Conservation (phyloP, 1,139 yeast species). For the Suhomyces bribrorum region DNA sequence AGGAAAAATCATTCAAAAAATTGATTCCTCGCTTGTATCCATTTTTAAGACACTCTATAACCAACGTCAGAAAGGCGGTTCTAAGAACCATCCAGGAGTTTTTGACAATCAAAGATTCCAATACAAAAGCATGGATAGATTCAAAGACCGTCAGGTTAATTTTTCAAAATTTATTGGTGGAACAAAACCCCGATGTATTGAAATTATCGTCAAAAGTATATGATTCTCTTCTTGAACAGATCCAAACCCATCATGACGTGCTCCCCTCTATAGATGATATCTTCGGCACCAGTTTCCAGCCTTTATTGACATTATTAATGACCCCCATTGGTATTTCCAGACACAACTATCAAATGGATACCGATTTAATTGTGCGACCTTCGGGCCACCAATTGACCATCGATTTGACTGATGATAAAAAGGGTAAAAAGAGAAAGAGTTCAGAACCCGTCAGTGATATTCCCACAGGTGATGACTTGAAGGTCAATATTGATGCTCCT, state of each 20-base stretch:
- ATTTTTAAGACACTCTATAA: conserved; percentile 88
- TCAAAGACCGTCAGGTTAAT: conserved; percentile 70
- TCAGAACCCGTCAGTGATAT: conserved; percentile 36
- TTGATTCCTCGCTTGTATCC: conserved; percentile 93
- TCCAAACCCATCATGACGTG: conserved; percentile 26
- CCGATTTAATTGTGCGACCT: conserved; percentile 72
- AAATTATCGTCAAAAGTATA: conserved; percentile 66
- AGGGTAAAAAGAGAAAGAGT: conserved; percentile 41
- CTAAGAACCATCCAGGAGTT: conserved; percentile 80
- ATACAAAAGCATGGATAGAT: conserved; percentile 76
- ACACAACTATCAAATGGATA: conserved; percentile 82
- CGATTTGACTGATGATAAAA: conserved; percentile 26
- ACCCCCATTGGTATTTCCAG: conserved; percentile 96
- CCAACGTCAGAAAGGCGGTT: conserved; percentile 89
- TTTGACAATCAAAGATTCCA: conserved; percentile 63
- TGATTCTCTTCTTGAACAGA: conserved; percentile 53
- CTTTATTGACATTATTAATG: conserved; percentile 71
- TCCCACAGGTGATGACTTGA: conserved; percentile 56
- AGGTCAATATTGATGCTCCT: conserved; percentile 89
- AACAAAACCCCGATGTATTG: conserved; percentile 78
- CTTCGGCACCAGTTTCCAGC: conserved; percentile 54
- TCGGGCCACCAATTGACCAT: conserved; percentile 58
- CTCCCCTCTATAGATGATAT: conserved; percentile 45
- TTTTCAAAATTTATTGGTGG: conserved; percentile 85
- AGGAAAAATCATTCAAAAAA: conserved; percentile 58